Evolutionary conservation across 371 early-diverging fungal genomes (phyloP).

Genomic region (Circinella umbellata): DNA sequence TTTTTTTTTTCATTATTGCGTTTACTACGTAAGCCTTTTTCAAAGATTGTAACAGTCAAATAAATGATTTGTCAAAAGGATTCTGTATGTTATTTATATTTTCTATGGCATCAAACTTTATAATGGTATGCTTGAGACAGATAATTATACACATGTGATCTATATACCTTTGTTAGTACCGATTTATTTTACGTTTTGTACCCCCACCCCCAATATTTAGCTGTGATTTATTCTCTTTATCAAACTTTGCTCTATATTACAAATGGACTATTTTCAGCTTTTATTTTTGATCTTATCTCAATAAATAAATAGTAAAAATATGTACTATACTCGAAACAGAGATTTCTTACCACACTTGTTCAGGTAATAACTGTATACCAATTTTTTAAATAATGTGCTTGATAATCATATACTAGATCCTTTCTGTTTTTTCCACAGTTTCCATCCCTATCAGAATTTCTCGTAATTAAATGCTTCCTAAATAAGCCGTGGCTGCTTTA

Average conservation of each 20-base stretch:
- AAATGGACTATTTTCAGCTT: no score
- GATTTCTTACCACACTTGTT: constrained; percentile 61
- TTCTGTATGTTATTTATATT: constrained; percentile 37
- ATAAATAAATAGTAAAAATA: neutral
- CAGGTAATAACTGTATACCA: constrained; percentile 58
- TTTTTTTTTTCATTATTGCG: constrained; percentile 20
- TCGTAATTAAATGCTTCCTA: constrained; percentile 44
- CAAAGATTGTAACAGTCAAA: constrained; percentile 48
- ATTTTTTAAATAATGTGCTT: constrained; percentile 39
- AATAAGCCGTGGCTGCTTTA: constrained; percentile 6
- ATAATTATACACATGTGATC: constrained; percentile 56
- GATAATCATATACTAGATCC: constrained; percentile 8
- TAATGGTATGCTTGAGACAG: constrained; percentile 52
- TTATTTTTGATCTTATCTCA: neutral
- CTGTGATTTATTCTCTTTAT: constrained; percentile 60
- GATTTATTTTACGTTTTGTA: constrained; percentile 66
- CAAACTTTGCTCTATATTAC: constrained; percentile 39
- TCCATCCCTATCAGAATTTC: constrained; percentile 56
- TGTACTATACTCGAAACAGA: constrained; percentile 8
- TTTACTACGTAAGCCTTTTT: neutral
- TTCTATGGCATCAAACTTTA: constrained; percentile 63
- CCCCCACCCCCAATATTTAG: constrained; percentile 50
- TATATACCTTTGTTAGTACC: constrained; percentile 70
- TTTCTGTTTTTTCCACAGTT: constrained; percentile 53
- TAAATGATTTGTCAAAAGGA: constrained; percentile 45